phyloP scores from a whole-genome alignment of 768 basidiomycete genomes.

The Agrocybe praecox region DNA sequence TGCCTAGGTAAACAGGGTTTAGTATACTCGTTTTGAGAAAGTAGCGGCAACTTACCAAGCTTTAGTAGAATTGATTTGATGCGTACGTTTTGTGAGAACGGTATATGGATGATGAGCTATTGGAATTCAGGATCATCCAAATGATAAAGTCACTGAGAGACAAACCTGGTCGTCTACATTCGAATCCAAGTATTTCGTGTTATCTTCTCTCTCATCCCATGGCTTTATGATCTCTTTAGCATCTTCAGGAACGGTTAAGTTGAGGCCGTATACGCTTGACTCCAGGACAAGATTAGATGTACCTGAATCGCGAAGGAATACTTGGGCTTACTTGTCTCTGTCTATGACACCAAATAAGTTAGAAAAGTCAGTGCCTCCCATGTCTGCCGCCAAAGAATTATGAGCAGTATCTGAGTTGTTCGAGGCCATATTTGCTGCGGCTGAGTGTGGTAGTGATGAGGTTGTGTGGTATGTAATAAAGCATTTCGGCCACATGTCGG shows the following conservation, averaged over 20 bases:
- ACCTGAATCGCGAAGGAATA: not conserved
- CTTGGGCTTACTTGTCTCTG: slow-evolving; percentile 59
- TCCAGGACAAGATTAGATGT: slow-evolving; percentile 27
- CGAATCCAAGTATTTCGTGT: slow-evolving; percentile 66
- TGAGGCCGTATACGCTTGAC: slow-evolving; percentile 78
- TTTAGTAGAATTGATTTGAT: slow-evolving; percentile 77
- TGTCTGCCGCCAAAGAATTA: slow-evolving; percentile 46
- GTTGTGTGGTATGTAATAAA: too few species aligned
- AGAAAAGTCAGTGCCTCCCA: slow-evolving; percentile 48
- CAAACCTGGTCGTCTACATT: slow-evolving; percentile 85
- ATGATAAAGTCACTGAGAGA: not conserved
- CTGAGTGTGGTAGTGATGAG: not conserved
- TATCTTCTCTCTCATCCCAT: slow-evolving; percentile 79
- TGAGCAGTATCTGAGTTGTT: slow-evolving; percentile 25
- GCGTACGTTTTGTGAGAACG: slow-evolving; percentile 79
- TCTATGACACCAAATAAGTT: slow-evolving; percentile 66
- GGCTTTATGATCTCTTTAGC: slow-evolving; percentile 79
- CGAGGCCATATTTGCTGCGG: slow-evolving; percentile 13
- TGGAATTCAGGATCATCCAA: slow-evolving; percentile 8
- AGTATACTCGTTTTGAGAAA: not conserved
- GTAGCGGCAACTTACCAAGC: slow-evolving; percentile 50
- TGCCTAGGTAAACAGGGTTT: slow-evolving; percentile 41
- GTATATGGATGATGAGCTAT: slow-evolving; percentile 80
- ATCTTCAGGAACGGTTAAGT: slow-evolving; percentile 78
- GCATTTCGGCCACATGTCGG: too few species aligned